Percentiles rank a stretch among this genome's conserved stretches.
These are phyloP conservation scores for Nigrograna mackinnonii DNA, from an alignment of 2,329 filamentous ascomycete genomes.

Conservation along the genomic window DNA sequence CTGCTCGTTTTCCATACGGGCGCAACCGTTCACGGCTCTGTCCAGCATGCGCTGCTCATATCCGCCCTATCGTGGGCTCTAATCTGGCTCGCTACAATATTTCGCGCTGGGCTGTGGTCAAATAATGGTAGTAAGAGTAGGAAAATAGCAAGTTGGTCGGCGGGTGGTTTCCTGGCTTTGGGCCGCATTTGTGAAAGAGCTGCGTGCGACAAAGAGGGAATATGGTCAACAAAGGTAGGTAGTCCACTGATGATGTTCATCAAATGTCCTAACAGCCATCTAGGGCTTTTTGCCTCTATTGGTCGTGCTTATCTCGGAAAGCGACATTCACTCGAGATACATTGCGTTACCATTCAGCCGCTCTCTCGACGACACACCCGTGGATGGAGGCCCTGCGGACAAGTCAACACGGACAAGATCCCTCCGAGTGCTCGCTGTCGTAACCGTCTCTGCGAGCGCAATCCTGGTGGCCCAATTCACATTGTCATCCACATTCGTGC, in stretches of 20 bases:
- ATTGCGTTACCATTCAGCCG: slow-evolving; percentile 24
- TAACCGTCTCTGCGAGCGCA: slow-evolving; percentile 39
- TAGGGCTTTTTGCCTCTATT: slow-evolving; percentile 40
- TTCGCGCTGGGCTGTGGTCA: slow-evolving; percentile 36
- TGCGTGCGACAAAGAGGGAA: slow-evolving; percentile 46
- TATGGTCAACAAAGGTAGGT: slow-evolving; percentile 51
- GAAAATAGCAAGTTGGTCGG: slow-evolving; percentile 39
- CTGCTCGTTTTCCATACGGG: slow-evolving; percentile 39
- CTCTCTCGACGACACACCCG: slow-evolving; percentile 20
- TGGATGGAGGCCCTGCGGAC: slow-evolving; percentile 19
- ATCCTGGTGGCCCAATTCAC: slow-evolving; percentile 38
- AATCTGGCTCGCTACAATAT: slow-evolving; percentile 39
- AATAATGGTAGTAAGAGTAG: slow-evolving; percentile 24
- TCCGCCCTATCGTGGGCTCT: slow-evolving; percentile 47
- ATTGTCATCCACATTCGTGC: slow-evolving; percentile 37
- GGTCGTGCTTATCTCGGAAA: slow-evolving; percentile 32
- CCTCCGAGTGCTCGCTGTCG: slow-evolving; percentile 31
- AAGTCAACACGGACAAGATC: slow-evolving; percentile 19
- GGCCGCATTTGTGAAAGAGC: slow-evolving; percentile 48
- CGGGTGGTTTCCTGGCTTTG: slow-evolving; percentile 47
- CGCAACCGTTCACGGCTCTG: slow-evolving; percentile 36
- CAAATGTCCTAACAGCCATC: slow-evolving; percentile 7
- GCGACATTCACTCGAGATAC: slow-evolving; percentile 25
- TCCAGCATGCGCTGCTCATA: slow-evolving; percentile 47
- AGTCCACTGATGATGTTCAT: neutral